These are phyloP conservation scores for Strigomonas galati DNA, from an alignment of 208 protist species.

Conservation along the genomic window DNA sequence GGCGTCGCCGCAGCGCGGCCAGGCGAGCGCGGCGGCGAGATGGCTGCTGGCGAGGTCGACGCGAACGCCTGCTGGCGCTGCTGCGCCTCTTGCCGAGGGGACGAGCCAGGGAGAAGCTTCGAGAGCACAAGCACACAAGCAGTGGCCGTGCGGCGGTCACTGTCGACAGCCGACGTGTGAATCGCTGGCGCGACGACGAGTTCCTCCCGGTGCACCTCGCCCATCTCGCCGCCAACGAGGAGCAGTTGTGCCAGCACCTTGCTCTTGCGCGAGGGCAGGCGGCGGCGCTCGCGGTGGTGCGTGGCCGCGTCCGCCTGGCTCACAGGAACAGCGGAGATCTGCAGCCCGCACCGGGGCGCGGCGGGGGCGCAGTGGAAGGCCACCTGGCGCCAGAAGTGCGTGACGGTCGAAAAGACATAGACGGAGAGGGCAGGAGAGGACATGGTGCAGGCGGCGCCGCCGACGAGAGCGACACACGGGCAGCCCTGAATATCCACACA, in stretches of 20 bases:
- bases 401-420: slow-evolving; percentile 53
- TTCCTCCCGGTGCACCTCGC: slow-evolving; percentile 4
- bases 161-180: not conserved
- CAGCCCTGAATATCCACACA: slow-evolving; percentile 29
- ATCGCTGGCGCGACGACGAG: not conserved
- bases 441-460: slow-evolving; percentile 20
- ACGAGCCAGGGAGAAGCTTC: not conserved
- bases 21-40: not conserved
- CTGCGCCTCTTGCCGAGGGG: not conserved
- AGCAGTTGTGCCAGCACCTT: slow-evolving; percentile 11
- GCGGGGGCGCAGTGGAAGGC: slow-evolving; percentile 9
- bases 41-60: not conserved
- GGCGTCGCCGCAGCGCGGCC: not conserved
- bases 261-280: slow-evolving; percentile 4
- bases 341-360: slow-evolving; percentile 6
- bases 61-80: not conserved
- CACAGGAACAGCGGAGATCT: not conserved
- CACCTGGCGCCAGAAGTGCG: slow-evolving; percentile 47
- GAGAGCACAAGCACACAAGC: slow-evolving; percentile 9
- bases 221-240: slow-evolving; percentile 15
- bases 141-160: not conserved
- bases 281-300: slow-evolving; percentile 10
- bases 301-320: not conserved
- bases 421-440: slow-evolving; percentile 22
- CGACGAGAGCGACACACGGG: slow-evolving; percentile 51